Conservation (phyloP, 345 rosid species). For the Cardamine resedifolia region DNA sequence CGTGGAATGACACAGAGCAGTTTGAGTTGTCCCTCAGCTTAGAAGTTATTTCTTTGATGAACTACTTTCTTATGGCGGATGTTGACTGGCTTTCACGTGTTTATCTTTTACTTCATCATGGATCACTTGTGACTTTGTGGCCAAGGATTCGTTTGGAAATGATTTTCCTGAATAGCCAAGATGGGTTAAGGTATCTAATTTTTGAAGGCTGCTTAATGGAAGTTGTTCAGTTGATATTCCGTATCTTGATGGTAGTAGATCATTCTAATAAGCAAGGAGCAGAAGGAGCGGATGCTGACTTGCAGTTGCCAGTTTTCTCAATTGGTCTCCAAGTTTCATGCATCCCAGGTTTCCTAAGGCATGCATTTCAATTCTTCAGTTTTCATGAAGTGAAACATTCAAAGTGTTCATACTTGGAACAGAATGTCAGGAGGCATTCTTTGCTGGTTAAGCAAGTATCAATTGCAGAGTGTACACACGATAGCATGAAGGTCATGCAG, state of each 20-base stretch:
- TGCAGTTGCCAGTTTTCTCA: conserved; percentile 67
- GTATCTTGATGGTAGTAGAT: conserved; percentile 52
- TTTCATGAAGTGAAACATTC: conserved; percentile 57
- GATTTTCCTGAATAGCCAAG: conserved; percentile 70
- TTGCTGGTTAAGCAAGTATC: conserved; percentile 55
- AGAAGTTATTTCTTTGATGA: conserved; percentile 40
- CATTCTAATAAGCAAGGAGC: conserved; percentile 50
- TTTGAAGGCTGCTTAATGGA: conserved; percentile 85
- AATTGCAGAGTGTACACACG: conserved; percentile 62
- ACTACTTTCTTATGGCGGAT: conserved; percentile 39
- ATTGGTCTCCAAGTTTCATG: conserved; percentile 66
- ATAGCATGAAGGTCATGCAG: conserved; percentile 59
- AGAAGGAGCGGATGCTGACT: conserved; percentile 46
- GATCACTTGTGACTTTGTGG: conserved; percentile 57
- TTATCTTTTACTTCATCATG: conserved; percentile 52
- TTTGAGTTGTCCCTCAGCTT: conserved; percentile 45
- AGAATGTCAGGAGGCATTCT: conserved; percentile 54
- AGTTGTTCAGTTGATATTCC: conserved; percentile 58
- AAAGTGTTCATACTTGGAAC: conserved; percentile 62
- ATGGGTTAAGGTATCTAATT: conserved; percentile 66
- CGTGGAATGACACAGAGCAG: conserved; percentile 38
- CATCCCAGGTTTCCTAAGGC: conserved; percentile 52
- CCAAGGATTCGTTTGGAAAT: conserved; percentile 85
- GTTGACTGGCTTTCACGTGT: conserved; percentile 47
- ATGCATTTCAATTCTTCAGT: conserved; percentile 60